phyloP scores from a whole-genome alignment of 441 rosid genomes.

The Erodium moschatum region DNA sequence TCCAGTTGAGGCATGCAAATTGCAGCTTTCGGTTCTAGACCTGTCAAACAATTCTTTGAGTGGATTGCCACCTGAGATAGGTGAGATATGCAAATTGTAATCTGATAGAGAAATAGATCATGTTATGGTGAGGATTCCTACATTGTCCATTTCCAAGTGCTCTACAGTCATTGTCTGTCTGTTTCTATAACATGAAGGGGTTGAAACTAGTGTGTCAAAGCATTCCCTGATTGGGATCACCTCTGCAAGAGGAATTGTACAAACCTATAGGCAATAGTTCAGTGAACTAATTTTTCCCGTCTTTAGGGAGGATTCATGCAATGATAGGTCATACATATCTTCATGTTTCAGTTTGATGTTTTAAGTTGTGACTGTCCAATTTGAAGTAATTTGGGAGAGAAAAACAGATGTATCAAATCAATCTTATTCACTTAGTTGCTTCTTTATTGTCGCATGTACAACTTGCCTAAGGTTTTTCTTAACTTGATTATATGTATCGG shows the following conservation, averaged over 20 bases:
- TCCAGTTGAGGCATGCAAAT: constrained; percentile 67
- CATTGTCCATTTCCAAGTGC: constrained; percentile 10
- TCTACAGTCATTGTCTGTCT: not conserved
- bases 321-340: not conserved
- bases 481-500: not conserved
- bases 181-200: not conserved
- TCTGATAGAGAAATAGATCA: constrained; percentile 13
- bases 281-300: not conserved
- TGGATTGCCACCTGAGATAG: constrained; percentile 82
- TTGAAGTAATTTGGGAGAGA: not conserved
- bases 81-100: constrained; percentile 38
- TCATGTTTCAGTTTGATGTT: not conserved
- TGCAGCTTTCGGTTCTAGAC: constrained; percentile 69
- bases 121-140: constrained; percentile 10
- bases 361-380: not conserved
- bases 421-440: not conserved
- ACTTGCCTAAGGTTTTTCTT: not conserved
- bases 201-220: not conserved
- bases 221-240: not conserved
- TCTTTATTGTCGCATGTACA: not conserved
- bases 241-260: not conserved
- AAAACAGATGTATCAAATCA: not conserved
- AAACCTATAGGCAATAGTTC: not conserved
- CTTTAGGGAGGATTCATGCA: not conserved
- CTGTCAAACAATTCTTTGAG: constrained; percentile 83